A percentile compares a stretch with the other conserved stretches of the same genome.
phyloP scores from a whole-genome alignment of 2,329 filamentous ascomycete species.

The Microsporum ferrugineum region DNA sequence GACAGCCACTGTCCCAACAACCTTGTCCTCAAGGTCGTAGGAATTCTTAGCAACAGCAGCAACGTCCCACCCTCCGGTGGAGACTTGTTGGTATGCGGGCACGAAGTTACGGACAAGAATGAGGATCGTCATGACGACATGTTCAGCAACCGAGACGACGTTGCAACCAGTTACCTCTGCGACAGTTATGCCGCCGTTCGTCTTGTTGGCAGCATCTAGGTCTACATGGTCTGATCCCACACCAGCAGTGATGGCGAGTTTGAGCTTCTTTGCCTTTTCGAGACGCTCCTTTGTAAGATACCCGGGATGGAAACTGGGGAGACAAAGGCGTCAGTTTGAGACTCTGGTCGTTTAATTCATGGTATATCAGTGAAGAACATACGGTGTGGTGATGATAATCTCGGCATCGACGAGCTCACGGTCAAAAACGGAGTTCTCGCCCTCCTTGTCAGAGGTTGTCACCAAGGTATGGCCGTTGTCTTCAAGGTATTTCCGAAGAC shows the following conservation, averaged over 20 bases:
- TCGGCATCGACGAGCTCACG: constrained; percentile 93
- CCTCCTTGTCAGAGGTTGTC: constrained; percentile 96
- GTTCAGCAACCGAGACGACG: constrained; percentile 96
- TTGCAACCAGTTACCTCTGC: constrained; percentile 97
- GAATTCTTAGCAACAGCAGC: constrained; percentile 96
- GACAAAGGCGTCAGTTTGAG: not conserved
- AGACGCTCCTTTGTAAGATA: constrained; percentile 95
- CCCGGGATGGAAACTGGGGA: constrained; percentile 86
- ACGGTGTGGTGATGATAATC: constrained; percentile 98
- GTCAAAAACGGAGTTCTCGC: constrained; percentile 84
- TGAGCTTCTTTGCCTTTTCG: constrained; percentile 96
- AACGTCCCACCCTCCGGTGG: constrained; percentile 84
- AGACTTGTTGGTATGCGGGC: constrained; percentile 88
- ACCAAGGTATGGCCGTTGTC: constrained; percentile 91
- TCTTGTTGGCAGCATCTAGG: constrained; percentile 92
- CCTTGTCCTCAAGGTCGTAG: constrained; percentile 94
- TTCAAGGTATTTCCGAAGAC: constrained; percentile 94
- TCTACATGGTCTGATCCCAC: constrained; percentile 98
- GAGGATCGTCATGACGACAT: constrained; percentile 98
- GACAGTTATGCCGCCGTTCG: constrained; percentile 93
- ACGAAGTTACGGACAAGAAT: constrained; percentile 95
- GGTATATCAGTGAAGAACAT: constrained; percentile 21
- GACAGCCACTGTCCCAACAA: constrained; percentile 92
- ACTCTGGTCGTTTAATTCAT: not conserved
- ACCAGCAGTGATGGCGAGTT: constrained; percentile 91